Evolutionary conservation across 2,329 filamentous ascomycete genomes (phyloP).

Genomic region (Fonsecaea monophora): DNA sequence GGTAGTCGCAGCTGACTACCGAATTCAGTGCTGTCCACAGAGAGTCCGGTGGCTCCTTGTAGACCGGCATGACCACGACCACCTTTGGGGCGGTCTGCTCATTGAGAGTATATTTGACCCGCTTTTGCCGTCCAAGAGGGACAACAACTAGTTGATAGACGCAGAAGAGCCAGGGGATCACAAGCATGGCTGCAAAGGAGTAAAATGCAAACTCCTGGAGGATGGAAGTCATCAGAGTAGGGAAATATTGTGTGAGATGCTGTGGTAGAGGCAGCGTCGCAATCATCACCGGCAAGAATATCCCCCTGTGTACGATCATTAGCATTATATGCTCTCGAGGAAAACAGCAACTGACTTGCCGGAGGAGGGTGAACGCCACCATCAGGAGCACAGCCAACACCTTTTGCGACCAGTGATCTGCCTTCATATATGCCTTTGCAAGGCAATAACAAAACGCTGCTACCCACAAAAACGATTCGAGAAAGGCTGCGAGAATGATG

Average conservation of each 20-base stretch:
- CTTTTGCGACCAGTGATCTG: constrained; percentile 83
- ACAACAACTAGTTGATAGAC: constrained; percentile 90
- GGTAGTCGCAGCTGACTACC: constrained; percentile 92
- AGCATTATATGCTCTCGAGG: not conserved
- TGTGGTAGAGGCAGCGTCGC: constrained; percentile 85
- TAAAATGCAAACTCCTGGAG: constrained; percentile 97
- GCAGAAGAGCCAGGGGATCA: constrained; percentile 90
- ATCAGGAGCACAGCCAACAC: constrained; percentile 78
- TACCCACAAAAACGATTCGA: constrained; percentile 96
- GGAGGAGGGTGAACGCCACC: constrained; percentile 73
- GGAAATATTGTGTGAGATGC: constrained; percentile 75
- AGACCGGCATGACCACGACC: constrained; percentile 95
- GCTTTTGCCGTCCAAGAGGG: constrained; percentile 78
- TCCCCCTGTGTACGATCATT: constrained; percentile 59
- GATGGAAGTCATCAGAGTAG: constrained; percentile 68
- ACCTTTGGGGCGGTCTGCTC: constrained; percentile 88
- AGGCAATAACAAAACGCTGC: constrained; percentile 93
- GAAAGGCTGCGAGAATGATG: constrained; percentile 80
- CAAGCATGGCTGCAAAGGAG: constrained; percentile 83
- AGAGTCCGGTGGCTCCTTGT: constrained; percentile 85
- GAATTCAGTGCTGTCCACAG: constrained; percentile 88
- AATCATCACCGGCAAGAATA: constrained; percentile 93
- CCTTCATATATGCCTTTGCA: constrained; percentile 85
- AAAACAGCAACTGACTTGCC: constrained; percentile 61
- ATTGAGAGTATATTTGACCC: constrained; percentile 83